phyloP scores from a whole-genome alignment of 495 filamentous ascomycete genomes.

The Cercophora newfieldiana region DNA sequence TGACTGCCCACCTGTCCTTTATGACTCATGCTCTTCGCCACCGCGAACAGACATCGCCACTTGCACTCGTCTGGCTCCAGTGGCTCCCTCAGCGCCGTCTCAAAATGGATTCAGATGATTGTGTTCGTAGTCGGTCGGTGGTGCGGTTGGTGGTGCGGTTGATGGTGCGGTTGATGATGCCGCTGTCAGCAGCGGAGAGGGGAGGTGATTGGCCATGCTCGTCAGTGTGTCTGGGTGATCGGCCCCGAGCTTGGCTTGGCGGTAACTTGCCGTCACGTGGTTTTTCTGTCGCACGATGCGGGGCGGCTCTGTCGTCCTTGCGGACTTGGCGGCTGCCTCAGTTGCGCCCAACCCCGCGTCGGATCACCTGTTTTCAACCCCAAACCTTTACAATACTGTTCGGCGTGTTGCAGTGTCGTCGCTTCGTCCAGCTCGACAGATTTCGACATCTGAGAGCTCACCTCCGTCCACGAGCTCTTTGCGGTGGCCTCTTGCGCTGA shows the following conservation, averaged over 20 bases:
- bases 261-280: conserved; percentile 5
- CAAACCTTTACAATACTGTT: conserved; percentile 7
- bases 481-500: not conserved
- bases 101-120: too few relatives aligned
- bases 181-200: too few relatives aligned
- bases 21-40: too few relatives aligned
- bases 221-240: not conserved
- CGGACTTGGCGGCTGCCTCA: conserved; percentile 2
- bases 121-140: too few relatives aligned
- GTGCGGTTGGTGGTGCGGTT: too few relatives aligned
- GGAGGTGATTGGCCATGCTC: not conserved
- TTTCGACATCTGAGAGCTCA: not conserved
- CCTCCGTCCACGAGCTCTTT: not conserved
- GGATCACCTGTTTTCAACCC: conserved; percentile 1
- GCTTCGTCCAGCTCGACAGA: conserved; percentile 5
- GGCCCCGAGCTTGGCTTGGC: not conserved
- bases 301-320: not conserved
- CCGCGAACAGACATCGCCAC: too few relatives aligned
- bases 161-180: too few relatives aligned
- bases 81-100: too few relatives aligned
- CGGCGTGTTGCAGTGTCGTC: conserved; percentile 2
- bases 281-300: conserved; percentile 2
- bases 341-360: conserved; percentile 3
- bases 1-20: too few relatives aligned
- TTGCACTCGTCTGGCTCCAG: too few relatives aligned